phyloP scores from a whole-genome alignment of 2,329 filamentous ascomycete genomes.

The Arachnomyces sp. region DNA sequence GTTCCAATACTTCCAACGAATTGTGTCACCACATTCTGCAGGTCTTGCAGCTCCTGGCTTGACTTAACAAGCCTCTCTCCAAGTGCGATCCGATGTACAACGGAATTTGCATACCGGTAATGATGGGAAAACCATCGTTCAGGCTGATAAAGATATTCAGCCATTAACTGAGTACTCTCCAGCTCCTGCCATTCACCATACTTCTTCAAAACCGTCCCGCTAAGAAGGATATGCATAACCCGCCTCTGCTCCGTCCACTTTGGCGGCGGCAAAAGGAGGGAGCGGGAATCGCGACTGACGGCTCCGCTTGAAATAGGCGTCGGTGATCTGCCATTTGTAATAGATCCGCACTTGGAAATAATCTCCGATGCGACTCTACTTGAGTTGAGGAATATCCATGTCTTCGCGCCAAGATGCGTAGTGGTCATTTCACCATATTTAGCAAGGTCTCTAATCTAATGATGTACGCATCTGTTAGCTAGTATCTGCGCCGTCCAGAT shows the following conservation, averaged over 20 bases:
- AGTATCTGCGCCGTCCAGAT: too few species aligned
- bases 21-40: constrained; percentile 28
- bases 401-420: constrained; percentile 27
- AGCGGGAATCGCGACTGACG: constrained; percentile 26
- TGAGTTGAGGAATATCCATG: constrained; percentile 37
- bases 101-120: constrained; percentile 34
- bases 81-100: constrained; percentile 30
- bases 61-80: constrained; percentile 26
- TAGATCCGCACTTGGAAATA: constrained; percentile 28
- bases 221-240: constrained; percentile 33
- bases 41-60: constrained; percentile 27
- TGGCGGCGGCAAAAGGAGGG: constrained; percentile 25
- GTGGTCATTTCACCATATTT: constrained; percentile 27
- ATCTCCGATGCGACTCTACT: constrained; percentile 32
- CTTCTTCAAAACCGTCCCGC: constrained; percentile 24
- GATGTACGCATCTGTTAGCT: too few species aligned
- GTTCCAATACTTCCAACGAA: constrained; percentile 29
- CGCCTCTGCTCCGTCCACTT: constrained; percentile 31
- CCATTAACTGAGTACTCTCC: constrained; percentile 30
- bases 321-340: constrained; percentile 27
- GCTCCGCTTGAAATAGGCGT: constrained; percentile 31
- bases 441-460: constrained; percentile 7
- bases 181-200: constrained; percentile 29
- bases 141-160: constrained; percentile 27
- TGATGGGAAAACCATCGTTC: constrained; percentile 32